Conservation (phyloP, 2,329 filamentous ascomycete species). For the Grosmannia penicillata region DNA sequence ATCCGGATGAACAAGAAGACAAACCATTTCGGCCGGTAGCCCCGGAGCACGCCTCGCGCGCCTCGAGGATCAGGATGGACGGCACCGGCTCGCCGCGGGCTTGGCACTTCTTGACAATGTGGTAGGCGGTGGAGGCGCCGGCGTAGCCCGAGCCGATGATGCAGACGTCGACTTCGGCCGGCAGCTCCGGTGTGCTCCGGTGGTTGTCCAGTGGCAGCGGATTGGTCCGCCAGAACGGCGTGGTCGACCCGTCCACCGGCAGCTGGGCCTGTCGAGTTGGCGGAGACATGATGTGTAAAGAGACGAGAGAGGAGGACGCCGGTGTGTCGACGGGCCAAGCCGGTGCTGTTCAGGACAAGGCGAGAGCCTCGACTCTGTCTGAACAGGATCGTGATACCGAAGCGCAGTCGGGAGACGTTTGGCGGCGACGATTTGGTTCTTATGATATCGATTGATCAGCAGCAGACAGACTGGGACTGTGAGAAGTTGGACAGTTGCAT, state of each 20-base stretch:
- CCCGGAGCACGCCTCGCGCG: conserved; percentile 20
- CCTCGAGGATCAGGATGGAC: conserved; percentile 19
- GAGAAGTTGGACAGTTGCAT: too few relatives aligned
- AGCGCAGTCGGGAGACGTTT: too few relatives aligned
- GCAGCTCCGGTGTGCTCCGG: conserved; percentile 22
- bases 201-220: conserved; percentile 21
- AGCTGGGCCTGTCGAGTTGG: conserved; percentile 2
- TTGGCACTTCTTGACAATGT: conserved; percentile 17
- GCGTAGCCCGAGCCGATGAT: conserved; percentile 32
- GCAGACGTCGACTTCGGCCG: conserved; percentile 24
- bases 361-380: too few relatives aligned
- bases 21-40: conserved; percentile 22
- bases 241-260: conserved; percentile 14
- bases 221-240: conserved; percentile 26
- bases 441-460: too few relatives aligned
- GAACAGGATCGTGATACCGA: too few relatives aligned
- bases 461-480: too few relatives aligned
- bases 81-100: conserved; percentile 4
- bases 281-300: background rate
- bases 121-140: conserved; percentile 26
- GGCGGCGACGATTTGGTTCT: too few relatives aligned
- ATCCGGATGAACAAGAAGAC: background rate
- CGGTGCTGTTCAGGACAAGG: too few relatives aligned
- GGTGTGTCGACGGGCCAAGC: background rate
- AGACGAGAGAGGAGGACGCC: too few relatives aligned